Evolutionary conservation across 108 stramenopile species (phyloP).

Genomic region (Craspedostauros australis): DNA sequence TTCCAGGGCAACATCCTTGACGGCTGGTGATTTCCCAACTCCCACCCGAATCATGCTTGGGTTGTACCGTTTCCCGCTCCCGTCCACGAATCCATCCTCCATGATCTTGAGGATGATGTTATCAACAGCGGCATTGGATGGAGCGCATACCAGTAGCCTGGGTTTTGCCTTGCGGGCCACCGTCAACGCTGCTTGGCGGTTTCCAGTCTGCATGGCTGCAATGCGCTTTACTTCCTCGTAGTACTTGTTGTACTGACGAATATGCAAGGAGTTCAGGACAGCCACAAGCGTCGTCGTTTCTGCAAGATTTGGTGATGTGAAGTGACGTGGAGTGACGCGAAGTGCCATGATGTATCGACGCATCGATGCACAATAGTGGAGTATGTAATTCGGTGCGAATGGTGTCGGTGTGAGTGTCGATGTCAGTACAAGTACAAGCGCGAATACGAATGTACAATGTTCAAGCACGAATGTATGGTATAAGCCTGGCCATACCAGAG

Average conservation of each 20-base stretch:
- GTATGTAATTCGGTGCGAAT: no score
- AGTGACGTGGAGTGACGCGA: no score
- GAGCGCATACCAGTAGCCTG: constrained; percentile 89
- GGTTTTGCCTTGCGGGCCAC: constrained; percentile 63
- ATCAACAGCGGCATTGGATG: constrained; percentile 97
- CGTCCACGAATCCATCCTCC: constrained; percentile 89
- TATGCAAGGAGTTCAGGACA: constrained; percentile 89
- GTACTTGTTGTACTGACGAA: constrained; percentile 85
- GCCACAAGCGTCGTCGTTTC: constrained; percentile 96
- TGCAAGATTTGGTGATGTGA: no score
- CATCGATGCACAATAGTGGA: no score
- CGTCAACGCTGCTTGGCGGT: constrained; percentile 41
- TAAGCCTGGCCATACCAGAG: no score
- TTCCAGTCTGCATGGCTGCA: constrained; percentile 38
- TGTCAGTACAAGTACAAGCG: no score
- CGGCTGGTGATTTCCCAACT: constrained; percentile 52
- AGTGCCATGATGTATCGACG: no score
- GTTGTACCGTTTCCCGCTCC: constrained; percentile 84
- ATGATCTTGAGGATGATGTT: constrained; percentile 93
- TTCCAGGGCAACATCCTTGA: constrained; percentile 68
- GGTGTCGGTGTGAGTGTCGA: no score
- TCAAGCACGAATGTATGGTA: no score
- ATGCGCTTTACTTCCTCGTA: constrained; percentile 68
- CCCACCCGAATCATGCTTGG: constrained; percentile 93
- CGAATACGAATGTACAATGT: no score